A percentile compares a stretch with the other conserved stretches of the same genome.
Conservation (phyloP, 352 stramenopile species). For the Phytophthora cryptogea region DNA sequence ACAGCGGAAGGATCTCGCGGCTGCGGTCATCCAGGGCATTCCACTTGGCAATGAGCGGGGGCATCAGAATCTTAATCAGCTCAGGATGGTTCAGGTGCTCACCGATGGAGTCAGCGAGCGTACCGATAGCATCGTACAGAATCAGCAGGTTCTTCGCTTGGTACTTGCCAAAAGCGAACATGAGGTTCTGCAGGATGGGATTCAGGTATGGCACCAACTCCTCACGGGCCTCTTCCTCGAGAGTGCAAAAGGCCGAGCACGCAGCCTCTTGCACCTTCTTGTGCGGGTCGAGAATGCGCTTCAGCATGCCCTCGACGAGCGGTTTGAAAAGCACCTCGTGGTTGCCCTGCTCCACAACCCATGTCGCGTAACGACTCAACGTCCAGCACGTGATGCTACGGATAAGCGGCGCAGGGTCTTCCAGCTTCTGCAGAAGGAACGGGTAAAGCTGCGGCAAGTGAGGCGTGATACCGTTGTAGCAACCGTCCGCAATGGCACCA, state of each 20-base stretch:
- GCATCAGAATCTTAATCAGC: constrained; percentile 93
- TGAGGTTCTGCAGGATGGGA: constrained; percentile 92
- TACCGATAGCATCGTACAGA: constrained; percentile 96
- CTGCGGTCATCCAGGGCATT: constrained; percentile 80
- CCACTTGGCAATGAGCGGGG: constrained; percentile 93
- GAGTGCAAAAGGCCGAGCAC: constrained; percentile 94
- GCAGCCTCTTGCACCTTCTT: constrained; percentile 96
- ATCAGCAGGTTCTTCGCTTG: constrained; percentile 95
- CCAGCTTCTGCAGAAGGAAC: constrained; percentile 94
- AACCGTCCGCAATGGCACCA: constrained; percentile 94
- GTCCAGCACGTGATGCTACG: constrained; percentile 96
- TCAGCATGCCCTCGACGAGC: constrained; percentile 88
- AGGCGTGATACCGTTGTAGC: constrained; percentile 92
- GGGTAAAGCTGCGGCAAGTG: constrained; percentile 94
- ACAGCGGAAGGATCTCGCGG: constrained; percentile 84
- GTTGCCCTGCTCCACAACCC: constrained; percentile 92
- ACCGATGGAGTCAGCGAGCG: constrained; percentile 94
- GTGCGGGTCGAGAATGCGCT: constrained; percentile 90
- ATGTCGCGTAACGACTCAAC: constrained; percentile 91
- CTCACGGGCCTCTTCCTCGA: constrained; percentile 94
- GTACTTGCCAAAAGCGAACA: constrained; percentile 93
- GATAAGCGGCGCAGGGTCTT: constrained; percentile 88
- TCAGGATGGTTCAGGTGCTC: constrained; percentile 91
- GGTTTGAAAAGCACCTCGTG: constrained; percentile 74
- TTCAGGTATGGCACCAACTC: constrained; percentile 93